Base-by-base conservation (phyloP, 2,329 filamentous ascomycete species). In the Colletotrichum lini region DNA sequence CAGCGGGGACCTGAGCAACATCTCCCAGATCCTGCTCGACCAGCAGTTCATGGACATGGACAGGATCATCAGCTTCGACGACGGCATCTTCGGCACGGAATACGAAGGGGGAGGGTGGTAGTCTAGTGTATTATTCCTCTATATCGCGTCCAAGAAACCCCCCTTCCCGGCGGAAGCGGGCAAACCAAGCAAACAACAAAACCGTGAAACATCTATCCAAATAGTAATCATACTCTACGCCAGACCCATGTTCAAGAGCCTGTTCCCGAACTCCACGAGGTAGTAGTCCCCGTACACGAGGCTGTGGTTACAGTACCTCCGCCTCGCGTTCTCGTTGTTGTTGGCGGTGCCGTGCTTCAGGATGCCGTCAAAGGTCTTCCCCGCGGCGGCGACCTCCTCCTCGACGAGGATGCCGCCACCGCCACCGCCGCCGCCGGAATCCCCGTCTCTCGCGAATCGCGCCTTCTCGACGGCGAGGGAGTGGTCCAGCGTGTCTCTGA, bases 281-380 rank as follows among this genome's bases (percentile, higher is more conserved):
- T 83, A 87, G 70, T 87, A 87, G 72, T 87, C 85, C 0, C 80
- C 85, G 77, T 87, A 87, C 2, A 87, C 85, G 10, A 87, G 67
- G 0, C 85, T 84, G 70, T 83, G 81, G 13, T 82, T 77, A 71
- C 78, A 77, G 44, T 79, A 80, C 42, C 79, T 65, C 68, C 76
- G 76, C 12, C 76, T 74, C 6, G 79, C 79, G 8, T 76, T 73
- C 0, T 74, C 74, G 35, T 82, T 82, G 62, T 80, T 75, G 50
- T 81, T 81, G 0, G 80, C 80, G 0, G 80, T 82, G 2, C 79
- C 80, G 35, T 81, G 79, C 65, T 76, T 75, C 38, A 81, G 59
- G 23, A 82, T 77, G 2, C 76, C 76, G 13, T 82, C 80, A 26
- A 81, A 81, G 21, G 59, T 63, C 21, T 64, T 44, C 4, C 73